Base-by-base conservation (phyloP, 1,284 basidiomycete species). In the Trametes polyzona region DNA sequence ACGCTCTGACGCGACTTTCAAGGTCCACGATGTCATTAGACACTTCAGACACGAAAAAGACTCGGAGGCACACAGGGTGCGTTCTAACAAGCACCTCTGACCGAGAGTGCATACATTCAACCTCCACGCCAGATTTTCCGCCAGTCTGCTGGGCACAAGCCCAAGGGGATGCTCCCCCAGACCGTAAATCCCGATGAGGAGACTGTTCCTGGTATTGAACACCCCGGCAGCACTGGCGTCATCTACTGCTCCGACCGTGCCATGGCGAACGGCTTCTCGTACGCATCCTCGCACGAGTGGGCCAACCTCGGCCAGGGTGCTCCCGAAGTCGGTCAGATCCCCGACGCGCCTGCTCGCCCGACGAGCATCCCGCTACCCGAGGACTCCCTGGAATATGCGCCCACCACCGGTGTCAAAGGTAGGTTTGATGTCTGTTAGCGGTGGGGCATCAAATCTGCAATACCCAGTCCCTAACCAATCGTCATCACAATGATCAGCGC, bases 391-490 rank as follows among this genome's bases (percentile, higher is more conserved):
- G 93, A 96, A 74, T 97, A 97, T 67, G 95, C 93, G 1, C 95
- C 96, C 0, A 96, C 95, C 2, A 93, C 93, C 0, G 95, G 95
- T 49, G 88, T 95, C 43, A 94, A 90, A 79, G 83, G 89, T 89
- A 65, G 17, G 70, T 59, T 53, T 29, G 40, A 36, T 30, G 48
- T 23, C 39, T 21, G 19, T 26, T 27, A 11, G 33, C 30, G 16
- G 24, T 9, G 47, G n/a, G 4, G 19, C 26, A 30, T 46, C 41
- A 50, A 47, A 67, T 72, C 1, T 64, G 64, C 11, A 62, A 47
- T 19, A 32, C 24, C 32, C 30, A 12, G 32, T 50, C 36, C 21
- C 48, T 72, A 44, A 63, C 64, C 24, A 37, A n/a, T n/a, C n/a
- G 27, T 26, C 35, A 35, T 44, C 36, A 55, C 26, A 41, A 48